Percentiles rank a stretch among this genome's conserved stretches.
phyloP scores from a whole-genome alignment of 352 stramenopile genomes.

The Pythium scleroteichum region DNA sequence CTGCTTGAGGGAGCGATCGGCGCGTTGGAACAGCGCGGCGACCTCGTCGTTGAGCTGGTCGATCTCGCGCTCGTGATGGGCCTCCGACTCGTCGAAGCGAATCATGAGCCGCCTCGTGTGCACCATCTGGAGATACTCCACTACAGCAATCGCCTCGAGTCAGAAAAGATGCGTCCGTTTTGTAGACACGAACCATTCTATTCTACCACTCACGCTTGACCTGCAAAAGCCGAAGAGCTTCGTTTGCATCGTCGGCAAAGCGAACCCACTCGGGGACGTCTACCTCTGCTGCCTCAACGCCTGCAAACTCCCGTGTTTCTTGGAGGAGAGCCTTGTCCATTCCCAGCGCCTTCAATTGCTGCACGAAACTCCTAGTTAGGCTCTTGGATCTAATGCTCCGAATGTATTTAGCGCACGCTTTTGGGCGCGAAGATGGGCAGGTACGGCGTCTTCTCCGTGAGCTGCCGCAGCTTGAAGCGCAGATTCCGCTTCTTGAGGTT shows the following conservation, averaged over 20 bases:
- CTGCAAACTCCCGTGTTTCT: constrained; percentile 44
- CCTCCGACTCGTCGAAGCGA: constrained; percentile 71
- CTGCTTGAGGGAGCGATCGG: constrained; percentile 66
- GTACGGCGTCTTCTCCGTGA: constrained; percentile 42
- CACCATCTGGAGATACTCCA: constrained; percentile 80
- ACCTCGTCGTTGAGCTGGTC: constrained; percentile 68
- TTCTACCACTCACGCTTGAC: constrained; percentile 53
- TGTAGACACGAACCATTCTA: background rate
- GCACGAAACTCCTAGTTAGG: too few species aligned
- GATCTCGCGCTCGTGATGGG: constrained; percentile 72
- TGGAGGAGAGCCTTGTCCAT: constrained; percentile 73
- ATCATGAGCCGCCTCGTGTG: constrained; percentile 83
- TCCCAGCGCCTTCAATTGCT: constrained; percentile 48
- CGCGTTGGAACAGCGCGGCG: constrained; percentile 59
- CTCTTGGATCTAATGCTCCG: too few species aligned
- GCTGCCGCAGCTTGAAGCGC: constrained; percentile 54
- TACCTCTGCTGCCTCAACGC: constrained; percentile 33
- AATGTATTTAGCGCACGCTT: constrained; percentile 43
- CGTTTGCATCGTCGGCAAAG: constrained; percentile 64
- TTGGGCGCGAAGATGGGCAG: constrained; percentile 57
- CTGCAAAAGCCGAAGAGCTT: constrained; percentile 61
- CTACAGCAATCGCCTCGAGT: constrained; percentile 24
- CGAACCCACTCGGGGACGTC: constrained; percentile 59
- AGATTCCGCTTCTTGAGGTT: constrained; percentile 59
- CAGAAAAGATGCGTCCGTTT: background rate